These are phyloP conservation scores for Rhizomucor pusillus DNA, from an alignment of 371 early-diverging fungal genomes.

Conservation along the genomic window DNA sequence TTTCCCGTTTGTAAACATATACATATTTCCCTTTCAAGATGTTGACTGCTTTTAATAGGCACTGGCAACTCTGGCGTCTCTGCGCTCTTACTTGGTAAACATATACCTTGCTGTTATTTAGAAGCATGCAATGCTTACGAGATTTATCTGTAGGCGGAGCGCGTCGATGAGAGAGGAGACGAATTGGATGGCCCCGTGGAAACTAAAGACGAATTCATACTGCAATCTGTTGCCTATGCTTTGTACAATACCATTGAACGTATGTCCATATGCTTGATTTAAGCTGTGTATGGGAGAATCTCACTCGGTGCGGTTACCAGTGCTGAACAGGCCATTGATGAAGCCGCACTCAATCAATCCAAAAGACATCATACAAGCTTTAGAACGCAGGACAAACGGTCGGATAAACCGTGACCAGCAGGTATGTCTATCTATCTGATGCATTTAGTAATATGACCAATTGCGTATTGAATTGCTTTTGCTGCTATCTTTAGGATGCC, in stretches of 20 bases:
- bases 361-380: conserved; percentile 33
- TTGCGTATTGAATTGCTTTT: neutral
- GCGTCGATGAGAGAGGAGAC: conserved; percentile 50
- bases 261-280: conserved; percentile 15
- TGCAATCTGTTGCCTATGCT: conserved; percentile 50
- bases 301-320: neutral
- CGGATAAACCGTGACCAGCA: conserved; percentile 46
- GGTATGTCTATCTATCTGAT: conserved; percentile 19
- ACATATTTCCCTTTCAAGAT: neutral
- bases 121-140: neutral
- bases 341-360: conserved; percentile 36
- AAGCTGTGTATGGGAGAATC: no score
- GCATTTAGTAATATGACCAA: neutral
- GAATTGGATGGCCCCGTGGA: conserved; percentile 32
- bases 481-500: conserved; percentile 72
- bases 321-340: conserved; percentile 41
- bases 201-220: conserved; percentile 34
- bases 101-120: neutral
- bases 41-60: conserved; percentile 33
- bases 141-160: conserved; percentile 35
- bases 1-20: neutral
- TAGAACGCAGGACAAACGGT: conserved; percentile 44
- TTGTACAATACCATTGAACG: conserved; percentile 52
- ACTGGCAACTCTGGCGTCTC: conserved; percentile 49
- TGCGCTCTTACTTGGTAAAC: conserved; percentile 48